Conservation (phyloP, 495 filamentous ascomycete species). For the Hypoxylon lenormandii region DNA sequence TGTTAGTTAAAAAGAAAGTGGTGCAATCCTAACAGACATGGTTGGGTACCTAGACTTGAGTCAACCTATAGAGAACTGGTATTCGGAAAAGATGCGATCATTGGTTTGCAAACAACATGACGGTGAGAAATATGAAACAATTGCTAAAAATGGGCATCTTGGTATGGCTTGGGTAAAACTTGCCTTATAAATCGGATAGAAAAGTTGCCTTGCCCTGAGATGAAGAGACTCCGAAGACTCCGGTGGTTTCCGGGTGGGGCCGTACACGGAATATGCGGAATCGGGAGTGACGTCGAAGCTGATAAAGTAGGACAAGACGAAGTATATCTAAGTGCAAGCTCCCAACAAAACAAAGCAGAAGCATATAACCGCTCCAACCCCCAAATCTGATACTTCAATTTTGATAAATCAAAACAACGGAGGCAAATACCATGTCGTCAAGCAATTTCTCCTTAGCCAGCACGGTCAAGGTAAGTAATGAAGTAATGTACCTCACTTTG, state of each 20-base stretch:
- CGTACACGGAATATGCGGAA: slow-evolving; percentile 9
- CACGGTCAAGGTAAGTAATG: slow-evolving; percentile 33
- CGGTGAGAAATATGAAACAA: background rate
- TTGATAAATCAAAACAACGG: too few species aligned
- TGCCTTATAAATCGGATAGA: too few species aligned
- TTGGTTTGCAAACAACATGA: background rate
- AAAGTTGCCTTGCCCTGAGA: too few species aligned
- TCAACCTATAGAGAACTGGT: background rate
- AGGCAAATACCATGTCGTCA: slow-evolving; percentile 17
- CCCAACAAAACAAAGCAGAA: background rate
- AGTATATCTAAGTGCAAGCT: background rate
- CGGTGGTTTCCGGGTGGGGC: slow-evolving; percentile 31
- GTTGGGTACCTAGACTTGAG: background rate
- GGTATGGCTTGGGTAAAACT: too few species aligned
- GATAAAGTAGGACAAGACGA: background rate
- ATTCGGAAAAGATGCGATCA: background rate
- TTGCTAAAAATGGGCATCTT: background rate
- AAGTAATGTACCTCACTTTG: background rate
- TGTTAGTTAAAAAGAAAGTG: slow-evolving; percentile 25
- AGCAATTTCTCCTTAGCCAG: slow-evolving; percentile 33
- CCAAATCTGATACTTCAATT: background rate
- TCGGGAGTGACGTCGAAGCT: slow-evolving; percentile 22
- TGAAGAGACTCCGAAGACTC: background rate
- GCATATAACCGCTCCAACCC: background rate
- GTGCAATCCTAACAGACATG: slow-evolving; percentile 1